Evolutionary conservation across 2,329 filamentous ascomycete genomes (phyloP), one percentile per base, ranked within the genome.

Genomic region (Colletotrichum spaethianum): DNA sequence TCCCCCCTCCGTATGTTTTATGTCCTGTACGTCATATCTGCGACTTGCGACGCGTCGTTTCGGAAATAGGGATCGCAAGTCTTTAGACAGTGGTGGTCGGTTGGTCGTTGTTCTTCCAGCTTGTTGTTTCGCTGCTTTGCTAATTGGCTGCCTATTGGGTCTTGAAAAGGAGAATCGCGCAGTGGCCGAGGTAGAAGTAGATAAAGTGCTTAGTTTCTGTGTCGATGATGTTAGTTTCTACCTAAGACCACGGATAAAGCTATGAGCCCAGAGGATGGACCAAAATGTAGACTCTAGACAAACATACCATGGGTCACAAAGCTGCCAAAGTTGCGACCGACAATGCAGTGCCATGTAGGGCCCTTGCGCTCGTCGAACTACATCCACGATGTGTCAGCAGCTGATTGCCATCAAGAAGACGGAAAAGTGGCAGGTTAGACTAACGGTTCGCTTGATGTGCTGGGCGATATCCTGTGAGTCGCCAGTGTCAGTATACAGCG

Each of bases 161-260:
- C 90, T 99, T 99, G 91, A 98, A 99, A 64, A 99, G 92, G 68
- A 99, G 90, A 81, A 99, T 98, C 72, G 96, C 96, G 83, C 95
- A 98, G 88, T 98, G 96, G 66, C 96, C 96, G 72, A 99, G 93
- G 87, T 99, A 99, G 87, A 99, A 99, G 87, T 99, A 99, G 83
- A 99, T 98, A 87, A 99, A 99, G 85, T 99, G 96, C 87, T 98
- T 98, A 36, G 96, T 98, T 84, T 98, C 96, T 98, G 86, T 46
- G 48, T 26, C 6, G 56, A 16, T 44, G 18, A 20, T 9, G 23
- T 28, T 36, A 62, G 31, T 20, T 14, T 20, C 14, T 6, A 33
- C 4, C 16, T 38, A 23, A 11, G 38, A 18, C 31, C 2, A 11
- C 31, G 26, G 14, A 31, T 16, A 31, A 28, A 14, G 31, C 9